These are phyloP conservation scores for Mucuna pruriens DNA, from an alignment of 306 rosid species.

Conservation along the genomic window DNA sequence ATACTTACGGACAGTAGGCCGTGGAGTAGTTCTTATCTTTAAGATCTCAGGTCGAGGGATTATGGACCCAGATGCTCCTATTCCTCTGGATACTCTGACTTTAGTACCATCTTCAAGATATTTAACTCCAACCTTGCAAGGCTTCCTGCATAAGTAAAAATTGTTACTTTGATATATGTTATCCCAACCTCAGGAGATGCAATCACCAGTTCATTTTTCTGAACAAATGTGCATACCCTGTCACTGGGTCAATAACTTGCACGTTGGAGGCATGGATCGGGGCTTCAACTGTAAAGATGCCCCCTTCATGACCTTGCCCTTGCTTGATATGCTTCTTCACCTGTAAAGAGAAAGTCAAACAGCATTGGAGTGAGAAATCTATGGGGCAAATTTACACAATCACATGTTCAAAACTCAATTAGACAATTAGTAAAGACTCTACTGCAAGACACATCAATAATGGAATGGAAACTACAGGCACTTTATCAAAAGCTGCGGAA, in stretches of 20 bases:
- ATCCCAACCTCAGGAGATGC: conserved; percentile 24
- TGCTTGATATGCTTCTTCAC: conserved; percentile 94
- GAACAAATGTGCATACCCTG: conserved; percentile 57
- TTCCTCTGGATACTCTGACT: conserved; percentile 87
- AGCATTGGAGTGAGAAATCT: not conserved
- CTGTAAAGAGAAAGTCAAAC: conserved; percentile 41
- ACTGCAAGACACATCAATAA: not conserved
- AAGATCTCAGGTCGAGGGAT: conserved; percentile 94
- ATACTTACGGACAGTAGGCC: conserved; percentile 75
- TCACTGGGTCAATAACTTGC: conserved; percentile 82
- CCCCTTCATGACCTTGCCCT: conserved; percentile 99
- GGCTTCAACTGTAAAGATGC: conserved; percentile 92
- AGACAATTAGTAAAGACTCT: not conserved
- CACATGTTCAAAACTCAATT: not conserved
- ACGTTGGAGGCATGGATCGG: conserved; percentile 92
- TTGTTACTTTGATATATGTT: not conserved
- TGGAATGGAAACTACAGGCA: not conserved
- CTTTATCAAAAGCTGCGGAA: not conserved
- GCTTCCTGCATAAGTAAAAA: conserved; percentile 61
- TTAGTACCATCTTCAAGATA: conserved; percentile 96
- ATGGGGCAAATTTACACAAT: not conserved
- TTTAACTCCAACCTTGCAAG: conserved; percentile 80
- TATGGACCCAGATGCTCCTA: conserved; percentile 81
- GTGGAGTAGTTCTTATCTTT: conserved; percentile 81
- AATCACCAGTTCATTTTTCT: not conserved